Conservation (phyloP, 1,139 yeast species). For the Geotrichum candidum region DNA sequence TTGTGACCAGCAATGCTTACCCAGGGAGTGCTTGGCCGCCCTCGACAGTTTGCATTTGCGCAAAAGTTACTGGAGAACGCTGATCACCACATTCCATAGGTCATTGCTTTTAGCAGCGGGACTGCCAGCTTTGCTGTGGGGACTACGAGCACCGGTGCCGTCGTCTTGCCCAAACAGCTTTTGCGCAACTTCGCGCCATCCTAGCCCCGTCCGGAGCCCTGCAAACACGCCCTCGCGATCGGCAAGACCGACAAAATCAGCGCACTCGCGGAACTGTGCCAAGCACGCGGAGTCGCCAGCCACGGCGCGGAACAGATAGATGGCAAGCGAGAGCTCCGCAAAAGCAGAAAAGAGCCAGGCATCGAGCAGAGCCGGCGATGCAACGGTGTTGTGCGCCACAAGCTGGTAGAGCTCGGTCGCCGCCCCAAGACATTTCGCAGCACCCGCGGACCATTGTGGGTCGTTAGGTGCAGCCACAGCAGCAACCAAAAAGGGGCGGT, state of each 20-base stretch:
- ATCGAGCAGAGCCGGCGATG: neutral
- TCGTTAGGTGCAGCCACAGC: neutral
- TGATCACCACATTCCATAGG: neutral
- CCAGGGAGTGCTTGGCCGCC: neutral
- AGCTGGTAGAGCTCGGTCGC: neutral
- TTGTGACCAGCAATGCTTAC: neutral
- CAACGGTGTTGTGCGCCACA: neutral
- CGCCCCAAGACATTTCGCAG: neutral
- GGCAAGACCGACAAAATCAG: neutral
- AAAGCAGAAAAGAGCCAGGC: neutral
- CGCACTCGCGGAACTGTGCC: neutral
- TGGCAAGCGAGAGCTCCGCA: neutral
- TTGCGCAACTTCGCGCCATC: neutral
- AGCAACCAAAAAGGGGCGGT: conserved; percentile 2
- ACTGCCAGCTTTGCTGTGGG: neutral
- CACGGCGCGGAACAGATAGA: neutral
- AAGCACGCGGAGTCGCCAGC: neutral
- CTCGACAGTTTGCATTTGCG: too few species aligned
- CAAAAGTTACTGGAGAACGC: neutral
- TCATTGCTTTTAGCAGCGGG: neutral
- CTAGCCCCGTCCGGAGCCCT: neutral
- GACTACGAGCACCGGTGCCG: neutral
- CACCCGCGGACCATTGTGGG: neutral
- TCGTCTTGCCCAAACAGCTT: neutral
- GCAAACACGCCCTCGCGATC: neutral